Conservation (phyloP, 495 filamentous ascomycete genomes). For the Aspergillus indologenus region DNA sequence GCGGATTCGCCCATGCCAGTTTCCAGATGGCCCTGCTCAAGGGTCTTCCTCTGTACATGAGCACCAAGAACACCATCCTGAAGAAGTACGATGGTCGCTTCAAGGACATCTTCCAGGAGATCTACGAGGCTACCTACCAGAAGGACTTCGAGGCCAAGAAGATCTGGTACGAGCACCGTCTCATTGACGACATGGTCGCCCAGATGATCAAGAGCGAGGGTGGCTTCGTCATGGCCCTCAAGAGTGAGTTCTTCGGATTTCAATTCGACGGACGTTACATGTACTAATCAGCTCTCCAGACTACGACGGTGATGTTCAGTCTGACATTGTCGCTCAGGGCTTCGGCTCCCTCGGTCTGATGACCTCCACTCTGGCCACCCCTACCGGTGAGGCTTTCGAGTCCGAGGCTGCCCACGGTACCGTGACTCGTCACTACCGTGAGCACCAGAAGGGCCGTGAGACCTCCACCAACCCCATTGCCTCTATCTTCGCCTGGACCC, state of each 20-base stretch:
- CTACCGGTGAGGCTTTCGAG: slow-evolving; percentile 92
- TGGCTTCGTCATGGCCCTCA: slow-evolving; percentile 94
- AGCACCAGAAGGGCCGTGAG: slow-evolving; percentile 94
- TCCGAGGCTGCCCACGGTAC: slow-evolving; percentile 98
- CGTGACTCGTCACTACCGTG: slow-evolving; percentile 96
- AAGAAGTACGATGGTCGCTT: slow-evolving; percentile 98
- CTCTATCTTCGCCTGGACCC: slow-evolving; percentile 98
- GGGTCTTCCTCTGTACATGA: slow-evolving; percentile 90
- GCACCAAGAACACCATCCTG: slow-evolving; percentile 98
- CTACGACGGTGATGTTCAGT: slow-evolving; percentile 99
- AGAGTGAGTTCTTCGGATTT: slow-evolving; percentile 60
- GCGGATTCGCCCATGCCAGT: slow-evolving; percentile 88
- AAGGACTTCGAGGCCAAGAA: slow-evolving; percentile 81
- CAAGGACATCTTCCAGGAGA: slow-evolving; percentile 99
- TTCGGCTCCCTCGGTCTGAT: slow-evolving; percentile 98
- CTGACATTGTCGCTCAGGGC: slow-evolving; percentile 95
- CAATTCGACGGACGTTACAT: neutral
- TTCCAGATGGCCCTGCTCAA: slow-evolving; percentile 93
- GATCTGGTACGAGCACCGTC: slow-evolving; percentile 98
- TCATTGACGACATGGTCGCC: slow-evolving; percentile 99
- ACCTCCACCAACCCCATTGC: slow-evolving; percentile 99
- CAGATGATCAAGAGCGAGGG: slow-evolving; percentile 99
- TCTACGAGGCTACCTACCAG: slow-evolving; percentile 86
- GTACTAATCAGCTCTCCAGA: slow-evolving; percentile 46
- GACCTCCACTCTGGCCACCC: slow-evolving; percentile 95